Evolutionary conservation across 1,284 basidiomycete genomes (phyloP).

Genomic region (Cryptococcus sp.): DNA sequence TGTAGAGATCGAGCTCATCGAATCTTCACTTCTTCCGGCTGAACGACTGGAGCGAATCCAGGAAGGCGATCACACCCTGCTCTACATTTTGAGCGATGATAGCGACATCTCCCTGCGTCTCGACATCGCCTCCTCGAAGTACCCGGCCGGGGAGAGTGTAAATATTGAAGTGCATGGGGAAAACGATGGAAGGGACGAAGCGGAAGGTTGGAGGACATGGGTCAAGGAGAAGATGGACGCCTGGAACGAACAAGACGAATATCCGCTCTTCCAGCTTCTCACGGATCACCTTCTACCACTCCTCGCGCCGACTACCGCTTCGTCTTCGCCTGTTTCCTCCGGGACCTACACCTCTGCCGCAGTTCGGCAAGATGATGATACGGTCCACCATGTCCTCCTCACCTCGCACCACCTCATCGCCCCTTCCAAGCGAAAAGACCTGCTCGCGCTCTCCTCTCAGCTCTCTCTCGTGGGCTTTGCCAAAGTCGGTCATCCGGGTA

Average conservation of each 20-base stretch:
- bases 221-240: constrained; percentile 47
- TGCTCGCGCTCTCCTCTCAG: constrained; percentile 57
- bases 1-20: constrained; percentile 39
- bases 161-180: constrained; percentile 45
- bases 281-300: constrained; percentile 57
- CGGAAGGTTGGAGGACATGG: constrained; percentile 52
- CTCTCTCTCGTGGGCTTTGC: constrained; percentile 60
- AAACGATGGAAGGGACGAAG: constrained; percentile 49
- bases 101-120: constrained; percentile 44
- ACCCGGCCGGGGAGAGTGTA: constrained; percentile 16
- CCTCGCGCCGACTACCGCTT: constrained; percentile 36
- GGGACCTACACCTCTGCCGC: background rate
- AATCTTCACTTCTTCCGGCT: constrained; percentile 57
- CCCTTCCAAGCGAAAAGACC: constrained; percentile 59
- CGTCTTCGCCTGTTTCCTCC: background rate
- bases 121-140: constrained; percentile 45
- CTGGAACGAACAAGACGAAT: constrained; percentile 50
- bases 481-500: constrained; percentile 66
- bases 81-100: constrained; percentile 48
- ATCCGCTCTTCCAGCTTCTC: constrained; percentile 57
- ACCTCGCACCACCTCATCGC: constrained; percentile 69
- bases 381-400: constrained; percentile 57
- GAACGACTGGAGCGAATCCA: constrained; percentile 51
- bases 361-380: constrained; percentile 1
- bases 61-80: constrained; percentile 9